phyloP scores from a whole-genome alignment of 176 grass and related monocot species.

The Triticum turgidum region DNA sequence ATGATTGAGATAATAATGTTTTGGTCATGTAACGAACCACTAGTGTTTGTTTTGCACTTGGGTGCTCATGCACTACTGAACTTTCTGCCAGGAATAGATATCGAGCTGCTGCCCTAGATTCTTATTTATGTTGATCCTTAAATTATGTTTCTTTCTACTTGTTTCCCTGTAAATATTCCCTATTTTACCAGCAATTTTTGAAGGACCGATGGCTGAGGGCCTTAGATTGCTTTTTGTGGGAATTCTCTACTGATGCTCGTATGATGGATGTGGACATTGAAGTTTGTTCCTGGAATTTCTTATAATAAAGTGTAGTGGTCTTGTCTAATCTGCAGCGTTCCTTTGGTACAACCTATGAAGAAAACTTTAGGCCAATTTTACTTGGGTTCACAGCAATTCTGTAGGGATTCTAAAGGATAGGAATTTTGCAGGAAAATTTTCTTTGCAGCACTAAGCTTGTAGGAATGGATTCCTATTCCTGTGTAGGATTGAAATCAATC shows the following conservation, averaged over 20 bases:
- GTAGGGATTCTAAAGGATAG: too few relatives aligned
- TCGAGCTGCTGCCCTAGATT: background rate
- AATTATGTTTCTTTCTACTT: background rate
- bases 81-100: background rate
- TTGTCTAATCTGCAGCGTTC: background rate
- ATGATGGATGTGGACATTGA: background rate
- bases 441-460: too few relatives aligned
- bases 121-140: background rate
- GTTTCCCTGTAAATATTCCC: background rate
- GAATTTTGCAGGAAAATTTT: too few relatives aligned
- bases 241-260: background rate
- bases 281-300: background rate
- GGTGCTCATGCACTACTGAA: background rate
- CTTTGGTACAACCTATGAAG: background rate
- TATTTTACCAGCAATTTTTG: background rate
- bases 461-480: too few relatives aligned
- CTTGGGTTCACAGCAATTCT: too few relatives aligned
- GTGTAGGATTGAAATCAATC: too few relatives aligned
- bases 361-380: too few relatives aligned
- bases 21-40: constrained; percentile 33
- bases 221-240: background rate
- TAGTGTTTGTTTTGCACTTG: constrained; percentile 25
- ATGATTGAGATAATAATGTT: constrained; percentile 42
- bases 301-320: too few relatives aligned
- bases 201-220: background rate